Evolutionary conservation across 148 eudicot genomes (phyloP).

Genomic region (Rhododendron simsii): DNA sequence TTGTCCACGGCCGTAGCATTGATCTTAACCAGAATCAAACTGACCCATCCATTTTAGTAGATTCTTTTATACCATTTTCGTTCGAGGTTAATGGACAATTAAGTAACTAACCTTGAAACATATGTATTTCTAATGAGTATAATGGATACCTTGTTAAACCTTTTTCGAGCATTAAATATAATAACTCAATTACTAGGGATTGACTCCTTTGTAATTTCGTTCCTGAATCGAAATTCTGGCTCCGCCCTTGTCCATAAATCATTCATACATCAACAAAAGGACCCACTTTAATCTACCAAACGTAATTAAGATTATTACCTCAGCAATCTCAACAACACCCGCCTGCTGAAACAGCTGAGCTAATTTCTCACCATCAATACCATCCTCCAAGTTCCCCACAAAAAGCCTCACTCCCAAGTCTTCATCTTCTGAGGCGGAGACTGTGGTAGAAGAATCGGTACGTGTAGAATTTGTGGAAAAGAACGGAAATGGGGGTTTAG

Average conservation of each 20-base stretch:
- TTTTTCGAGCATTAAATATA: too few species aligned
- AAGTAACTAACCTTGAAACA: not conserved
- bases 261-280: not conserved
- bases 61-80: too few species aligned
- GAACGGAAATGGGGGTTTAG: not conserved
- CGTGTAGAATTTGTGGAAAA: not conserved
- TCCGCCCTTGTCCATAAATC: not conserved
- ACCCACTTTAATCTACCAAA: not conserved
- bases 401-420: conserved; percentile 18
- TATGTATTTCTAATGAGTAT: not conserved
- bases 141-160: too few species aligned
- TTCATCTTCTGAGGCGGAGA: not conserved
- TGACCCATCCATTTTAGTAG: not conserved
- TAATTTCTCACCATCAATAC: conserved; percentile 33
- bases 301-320: not conserved
- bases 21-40: not conserved
- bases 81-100: not conserved
- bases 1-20: not conserved
- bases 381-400: conserved; percentile 36
- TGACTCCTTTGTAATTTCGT: too few species aligned
- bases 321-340: conserved; percentile 34
- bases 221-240: too few species aligned
- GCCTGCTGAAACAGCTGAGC: conserved; percentile 33
- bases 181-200: too few species aligned
- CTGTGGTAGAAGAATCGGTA: not conserved